A percentile compares a stretch with the other conserved stretches of the same genome.
Evolutionary conservation across 176 grass and related monocot species (phyloP).

Genomic region (Aegilops bicornis): DNA sequence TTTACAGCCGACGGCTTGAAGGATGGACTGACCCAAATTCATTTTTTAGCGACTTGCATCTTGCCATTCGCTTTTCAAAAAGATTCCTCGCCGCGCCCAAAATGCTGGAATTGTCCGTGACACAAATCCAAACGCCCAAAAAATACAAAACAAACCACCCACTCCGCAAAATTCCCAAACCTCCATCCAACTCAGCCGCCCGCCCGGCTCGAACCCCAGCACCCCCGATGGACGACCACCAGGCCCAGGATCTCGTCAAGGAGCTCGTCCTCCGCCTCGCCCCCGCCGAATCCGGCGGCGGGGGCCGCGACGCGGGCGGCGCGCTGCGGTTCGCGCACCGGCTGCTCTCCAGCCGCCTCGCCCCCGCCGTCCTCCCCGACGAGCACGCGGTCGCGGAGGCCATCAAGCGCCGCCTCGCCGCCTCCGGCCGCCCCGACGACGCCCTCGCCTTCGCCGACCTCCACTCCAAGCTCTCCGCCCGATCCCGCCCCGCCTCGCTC

Average conservation of each 20-base stretch:
- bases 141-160: neutral
- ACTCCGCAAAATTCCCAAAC: slow-evolving; percentile 33
- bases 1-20: too few species aligned
- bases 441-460: slow-evolving; percentile 88
- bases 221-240: slow-evolving; percentile 69
- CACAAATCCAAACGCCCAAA: neutral
- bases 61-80: neutral
- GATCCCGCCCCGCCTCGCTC: slow-evolving; percentile 57
- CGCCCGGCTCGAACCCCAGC: slow-evolving; percentile 63
- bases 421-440: slow-evolving; percentile 61
- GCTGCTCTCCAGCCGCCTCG: slow-evolving; percentile 82
- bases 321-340: slow-evolving; percentile 74
- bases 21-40: too few species aligned
- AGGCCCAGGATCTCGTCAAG: slow-evolving; percentile 82
- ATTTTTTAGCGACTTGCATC: too few species aligned
- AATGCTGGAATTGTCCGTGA: neutral
- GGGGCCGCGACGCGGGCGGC: slow-evolving; percentile 29
- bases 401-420: slow-evolving; percentile 80
- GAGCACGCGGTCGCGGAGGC: slow-evolving; percentile 87
- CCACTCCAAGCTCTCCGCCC: slow-evolving; percentile 81
- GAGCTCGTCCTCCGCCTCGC: slow-evolving; percentile 78
- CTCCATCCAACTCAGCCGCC: neutral
- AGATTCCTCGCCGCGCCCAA: slow-evolving; percentile 29
- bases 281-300: slow-evolving; percentile 29
- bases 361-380: slow-evolving; percentile 60